phyloP scores from a whole-genome alignment of 805 yeast genomes.

The Lipomyces sp. region DNA sequence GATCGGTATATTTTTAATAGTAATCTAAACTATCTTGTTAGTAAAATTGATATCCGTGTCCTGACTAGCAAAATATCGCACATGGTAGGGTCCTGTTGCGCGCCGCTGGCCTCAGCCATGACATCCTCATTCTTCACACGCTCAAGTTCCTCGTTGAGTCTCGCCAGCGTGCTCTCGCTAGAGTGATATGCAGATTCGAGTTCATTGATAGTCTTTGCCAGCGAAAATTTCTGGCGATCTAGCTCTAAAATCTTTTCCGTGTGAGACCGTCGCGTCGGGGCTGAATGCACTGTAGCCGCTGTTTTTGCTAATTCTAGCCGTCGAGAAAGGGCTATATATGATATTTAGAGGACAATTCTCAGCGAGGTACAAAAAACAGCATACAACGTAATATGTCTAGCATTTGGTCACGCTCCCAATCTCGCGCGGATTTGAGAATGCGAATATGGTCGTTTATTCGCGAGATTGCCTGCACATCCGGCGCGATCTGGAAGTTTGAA shows the following conservation, averaged over 20 bases:
- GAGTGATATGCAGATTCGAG: slow-evolving; percentile 34
- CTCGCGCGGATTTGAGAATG: slow-evolving; percentile 34
- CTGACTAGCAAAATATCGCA: slow-evolving; percentile 7
- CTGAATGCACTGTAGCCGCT: slow-evolving; percentile 20
- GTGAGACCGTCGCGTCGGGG: slow-evolving; percentile 26
- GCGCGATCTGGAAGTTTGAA: slow-evolving; percentile 30
- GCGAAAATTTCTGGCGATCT: slow-evolving; percentile 36
- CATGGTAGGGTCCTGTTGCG: slow-evolving; percentile 36
- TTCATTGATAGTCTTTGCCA: slow-evolving; percentile 39
- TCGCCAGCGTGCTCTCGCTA: slow-evolving; percentile 32
- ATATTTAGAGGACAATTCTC: neutral
- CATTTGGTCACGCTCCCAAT: slow-evolving; percentile 32
- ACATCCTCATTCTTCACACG: slow-evolving; percentile 32
- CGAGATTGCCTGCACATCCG: slow-evolving; percentile 32
- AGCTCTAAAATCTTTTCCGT: slow-evolving; percentile 28
- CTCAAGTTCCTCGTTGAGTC: slow-evolving; percentile 31
- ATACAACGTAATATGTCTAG: slow-evolving; percentile 32
- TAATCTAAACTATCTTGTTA: slow-evolving; percentile 12
- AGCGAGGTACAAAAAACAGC: neutral
- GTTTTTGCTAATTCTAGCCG: slow-evolving; percentile 31
- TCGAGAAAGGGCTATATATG: slow-evolving; percentile 28
- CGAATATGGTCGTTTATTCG: slow-evolving; percentile 35
- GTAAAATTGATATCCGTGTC: neutral
- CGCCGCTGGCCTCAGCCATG: slow-evolving; percentile 20
- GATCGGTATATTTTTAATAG: slow-evolving; percentile 34